Evolutionary conservation across 352 stramenopile genomes (phyloP).

Genomic region (Phytophthora chlamydospora): DNA sequence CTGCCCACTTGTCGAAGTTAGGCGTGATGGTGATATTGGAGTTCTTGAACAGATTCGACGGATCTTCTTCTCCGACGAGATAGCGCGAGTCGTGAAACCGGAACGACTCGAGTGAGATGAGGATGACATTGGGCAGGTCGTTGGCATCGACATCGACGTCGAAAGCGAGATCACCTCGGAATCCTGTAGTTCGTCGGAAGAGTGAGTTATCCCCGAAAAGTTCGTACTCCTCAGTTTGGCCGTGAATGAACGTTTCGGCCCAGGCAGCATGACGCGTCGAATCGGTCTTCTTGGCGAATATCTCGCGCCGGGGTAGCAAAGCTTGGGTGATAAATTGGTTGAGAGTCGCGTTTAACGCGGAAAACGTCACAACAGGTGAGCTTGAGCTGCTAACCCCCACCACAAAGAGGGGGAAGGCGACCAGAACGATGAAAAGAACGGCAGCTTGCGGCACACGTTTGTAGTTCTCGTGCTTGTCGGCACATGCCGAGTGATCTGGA

Average conservation of each 20-base stretch:
- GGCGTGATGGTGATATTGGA: conserved; percentile 36
- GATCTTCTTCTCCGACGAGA: conserved; percentile 40
- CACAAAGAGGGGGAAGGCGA: conserved; percentile 14
- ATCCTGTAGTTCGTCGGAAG: conserved; percentile 28
- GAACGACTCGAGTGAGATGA: conserved; percentile 56
- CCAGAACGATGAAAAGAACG: background rate
- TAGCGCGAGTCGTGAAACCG: conserved; percentile 53
- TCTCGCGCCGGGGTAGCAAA: background rate
- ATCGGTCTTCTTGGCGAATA: background rate
- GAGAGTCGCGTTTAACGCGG: conserved; percentile 38
- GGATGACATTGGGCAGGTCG: conserved; percentile 47
- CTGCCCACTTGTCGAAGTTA: conserved; percentile 50
- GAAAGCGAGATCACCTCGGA: conserved; percentile 19
- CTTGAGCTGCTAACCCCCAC: conserved; percentile 13
- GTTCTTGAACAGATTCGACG: conserved; percentile 34
- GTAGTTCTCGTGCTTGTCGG: background rate
- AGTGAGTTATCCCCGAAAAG: conserved; percentile 42
- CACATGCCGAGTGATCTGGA: no score
- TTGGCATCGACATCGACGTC: conserved; percentile 35
- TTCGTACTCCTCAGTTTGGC: conserved; percentile 40
- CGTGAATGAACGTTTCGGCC: conserved; percentile 33
- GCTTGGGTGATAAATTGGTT: conserved; percentile 14
- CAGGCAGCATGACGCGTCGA: background rate
- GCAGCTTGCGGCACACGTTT: background rate
- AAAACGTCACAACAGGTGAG: conserved; percentile 18